Evolutionary conservation across 805 yeast species (phyloP).

Genomic region (Pichia nanzhaoensis): DNA sequence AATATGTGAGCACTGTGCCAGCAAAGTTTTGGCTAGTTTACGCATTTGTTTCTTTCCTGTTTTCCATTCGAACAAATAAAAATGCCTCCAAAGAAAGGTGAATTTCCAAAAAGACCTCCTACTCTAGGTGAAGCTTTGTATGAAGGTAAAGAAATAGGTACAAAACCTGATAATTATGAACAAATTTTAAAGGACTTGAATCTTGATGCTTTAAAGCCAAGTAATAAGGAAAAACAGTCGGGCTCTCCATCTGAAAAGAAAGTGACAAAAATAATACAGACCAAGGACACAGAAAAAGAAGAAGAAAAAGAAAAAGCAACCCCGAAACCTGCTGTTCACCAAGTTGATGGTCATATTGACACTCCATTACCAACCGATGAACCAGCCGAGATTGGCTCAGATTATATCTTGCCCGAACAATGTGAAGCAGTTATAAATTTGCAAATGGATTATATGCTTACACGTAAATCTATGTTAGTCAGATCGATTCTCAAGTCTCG

Average conservation of each 20-base stretch:
- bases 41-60: too few relatives aligned
- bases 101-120: constrained; percentile 18
- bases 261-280: neutral
- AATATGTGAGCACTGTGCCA: too few relatives aligned
- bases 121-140: constrained; percentile 13
- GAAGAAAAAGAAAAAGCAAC: neutral
- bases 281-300: neutral
- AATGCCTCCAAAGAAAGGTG: constrained; percentile 13
- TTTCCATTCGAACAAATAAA: neutral
- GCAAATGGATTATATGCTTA: constrained; percentile 54
- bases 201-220: constrained; percentile 6
- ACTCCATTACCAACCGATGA: constrained; percentile 45
- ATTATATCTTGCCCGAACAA: constrained; percentile 47
- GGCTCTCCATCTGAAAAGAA: neutral
- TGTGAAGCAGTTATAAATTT: constrained; percentile 56
- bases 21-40: too few relatives aligned
- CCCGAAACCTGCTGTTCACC: constrained; percentile 6
- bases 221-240: neutral
- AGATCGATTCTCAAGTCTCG: constrained; percentile 42
- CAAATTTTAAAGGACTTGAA: constrained; percentile 8
- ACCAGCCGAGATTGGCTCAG: constrained; percentile 45
- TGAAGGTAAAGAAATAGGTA: constrained; percentile 11
- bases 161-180: constrained; percentile 10
- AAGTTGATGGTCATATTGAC: constrained; percentile 8
- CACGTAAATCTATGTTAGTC: constrained; percentile 42